A percentile compares a stretch with the other conserved stretches of the same genome.
phyloP scores from a whole-genome alignment of 441 rosid genomes.

The Croton laevigatus region DNA sequence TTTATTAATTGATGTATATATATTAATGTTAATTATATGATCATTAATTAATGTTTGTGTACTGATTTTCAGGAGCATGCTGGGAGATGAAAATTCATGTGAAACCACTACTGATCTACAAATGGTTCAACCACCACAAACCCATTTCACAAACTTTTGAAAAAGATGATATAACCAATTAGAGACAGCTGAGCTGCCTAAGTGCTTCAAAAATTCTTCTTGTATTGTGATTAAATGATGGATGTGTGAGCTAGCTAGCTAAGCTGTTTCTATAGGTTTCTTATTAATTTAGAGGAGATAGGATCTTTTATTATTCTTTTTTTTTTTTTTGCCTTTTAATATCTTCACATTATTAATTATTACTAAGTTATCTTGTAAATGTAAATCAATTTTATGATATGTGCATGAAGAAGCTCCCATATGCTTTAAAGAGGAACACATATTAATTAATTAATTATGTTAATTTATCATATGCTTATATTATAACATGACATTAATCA shows the following conservation, averaged over 20 bases:
- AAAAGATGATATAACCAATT: neutral
- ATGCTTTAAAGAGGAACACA: slow-evolving; percentile 12
- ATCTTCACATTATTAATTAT: neutral
- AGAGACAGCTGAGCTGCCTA: neutral
- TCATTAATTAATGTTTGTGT: neutral
- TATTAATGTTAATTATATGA: neutral
- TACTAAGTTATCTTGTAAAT: slow-evolving; percentile 35
- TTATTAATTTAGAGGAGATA: slow-evolving; percentile 21
- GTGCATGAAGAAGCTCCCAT: slow-evolving; percentile 26
- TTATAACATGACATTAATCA: neutral
- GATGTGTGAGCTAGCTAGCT: neutral
- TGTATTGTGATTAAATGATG: neutral
- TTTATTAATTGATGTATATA: neutral
- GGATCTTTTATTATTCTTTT: slow-evolving; percentile 16
- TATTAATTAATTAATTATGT: neutral
- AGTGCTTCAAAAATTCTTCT: slow-evolving; percentile 3
- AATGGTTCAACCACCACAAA: slow-evolving; percentile 66
- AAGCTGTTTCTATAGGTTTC: neutral
- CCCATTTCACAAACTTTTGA: slow-evolving; percentile 76
- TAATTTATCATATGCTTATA: neutral
- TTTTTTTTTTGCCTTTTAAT: neutral
- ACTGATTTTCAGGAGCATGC: slow-evolving; percentile 36
- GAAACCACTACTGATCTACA: slow-evolving; percentile 74
- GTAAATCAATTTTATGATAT: slow-evolving; percentile 28
- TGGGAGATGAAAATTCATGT: slow-evolving; percentile 74